A percentile compares a stretch with the other conserved stretches of the same genome.
Conservation (phyloP, 1,139 yeast species). For the Hemisphaericaspora xylanilytica region DNA sequence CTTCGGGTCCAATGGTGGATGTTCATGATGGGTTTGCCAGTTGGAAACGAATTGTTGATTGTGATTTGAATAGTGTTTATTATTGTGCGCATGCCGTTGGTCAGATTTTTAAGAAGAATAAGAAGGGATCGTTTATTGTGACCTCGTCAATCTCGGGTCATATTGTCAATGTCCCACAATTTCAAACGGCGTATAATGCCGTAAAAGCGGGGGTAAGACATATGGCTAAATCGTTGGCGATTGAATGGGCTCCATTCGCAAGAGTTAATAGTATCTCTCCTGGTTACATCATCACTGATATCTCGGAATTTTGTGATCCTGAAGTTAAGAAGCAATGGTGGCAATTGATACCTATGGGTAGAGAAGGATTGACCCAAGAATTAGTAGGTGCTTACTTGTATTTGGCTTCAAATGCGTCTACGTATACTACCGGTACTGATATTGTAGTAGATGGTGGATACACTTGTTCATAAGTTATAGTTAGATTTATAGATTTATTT, state of each 20-base stretch:
- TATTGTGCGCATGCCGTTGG: slow-evolving; percentile 48
- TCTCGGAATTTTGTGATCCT: slow-evolving; percentile 40
- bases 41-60: slow-evolving; percentile 49
- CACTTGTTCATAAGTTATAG: slow-evolving; percentile 46
- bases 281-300: slow-evolving; percentile 53
- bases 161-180: slow-evolving; percentile 65
- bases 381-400: slow-evolving; percentile 56
- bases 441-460: slow-evolving; percentile 61
- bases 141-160: slow-evolving; percentile 43
- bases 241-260: slow-evolving; percentile 53
- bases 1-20: slow-evolving; percentile 38
- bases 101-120: slow-evolving; percentile 39
- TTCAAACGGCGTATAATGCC: slow-evolving; percentile 56
- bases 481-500: not conserved
- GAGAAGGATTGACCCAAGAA: slow-evolving; percentile 55
- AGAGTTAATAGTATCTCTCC: slow-evolving; percentile 56
- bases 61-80: slow-evolving; percentile 48
- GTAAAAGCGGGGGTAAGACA: slow-evolving; percentile 52
- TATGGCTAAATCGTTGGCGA: slow-evolving; percentile 49
- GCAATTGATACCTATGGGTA: slow-evolving; percentile 47
- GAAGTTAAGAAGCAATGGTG: slow-evolving; percentile 31
- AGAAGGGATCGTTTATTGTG: slow-evolving; percentile 27
- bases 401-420: slow-evolving; percentile 48
- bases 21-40: slow-evolving; percentile 45
- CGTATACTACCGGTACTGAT: slow-evolving; percentile 53